Evolutionary conservation across 208 protist species (phyloP).

Genomic region (Trichomonas vaginalis): DNA sequence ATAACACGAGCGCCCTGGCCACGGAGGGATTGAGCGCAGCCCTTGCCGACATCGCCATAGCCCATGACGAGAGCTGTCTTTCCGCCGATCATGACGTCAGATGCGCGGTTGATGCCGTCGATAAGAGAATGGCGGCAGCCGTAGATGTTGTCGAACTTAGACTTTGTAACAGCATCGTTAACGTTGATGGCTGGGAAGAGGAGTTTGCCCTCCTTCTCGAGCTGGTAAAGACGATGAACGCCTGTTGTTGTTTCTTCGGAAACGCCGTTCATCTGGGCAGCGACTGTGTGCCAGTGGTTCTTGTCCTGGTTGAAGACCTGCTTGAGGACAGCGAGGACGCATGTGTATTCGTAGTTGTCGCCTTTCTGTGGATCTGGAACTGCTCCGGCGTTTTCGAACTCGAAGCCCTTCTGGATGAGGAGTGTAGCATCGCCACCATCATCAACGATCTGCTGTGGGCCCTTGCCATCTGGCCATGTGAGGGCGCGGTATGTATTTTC

Average conservation of each 20-base stretch:
- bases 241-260: conserved; percentile 99
- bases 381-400: conserved; percentile 42
- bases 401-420: conserved; percentile 66
- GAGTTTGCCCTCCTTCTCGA: conserved; percentile 70
- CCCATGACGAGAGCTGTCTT: conserved; percentile 87
- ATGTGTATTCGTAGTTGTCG: conserved; percentile 50
- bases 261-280: conserved; percentile 72
- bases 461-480: conserved; percentile 51
- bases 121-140: conserved; percentile 79
- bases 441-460: conserved; percentile 92
- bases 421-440: conserved; percentile 95
- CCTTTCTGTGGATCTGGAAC: conserved; percentile 49
- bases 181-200: conserved; percentile 97
- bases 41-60: conserved; percentile 97
- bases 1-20: conserved; percentile 78
- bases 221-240: conserved; percentile 91
- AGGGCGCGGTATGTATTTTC: conserved; percentile 86
- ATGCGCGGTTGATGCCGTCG: conserved; percentile 96
- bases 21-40: conserved; percentile 78
- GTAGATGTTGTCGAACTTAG: conserved; percentile 99
- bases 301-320: conserved; percentile 42
- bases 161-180: conserved; percentile 98
- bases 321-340: conserved; percentile 41
- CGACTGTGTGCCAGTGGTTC: conserved; percentile 53
- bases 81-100: conserved; percentile 97